Evolutionary conservation across 441 rosid genomes (phyloP).

Genomic region (Adansonia gregorii): DNA sequence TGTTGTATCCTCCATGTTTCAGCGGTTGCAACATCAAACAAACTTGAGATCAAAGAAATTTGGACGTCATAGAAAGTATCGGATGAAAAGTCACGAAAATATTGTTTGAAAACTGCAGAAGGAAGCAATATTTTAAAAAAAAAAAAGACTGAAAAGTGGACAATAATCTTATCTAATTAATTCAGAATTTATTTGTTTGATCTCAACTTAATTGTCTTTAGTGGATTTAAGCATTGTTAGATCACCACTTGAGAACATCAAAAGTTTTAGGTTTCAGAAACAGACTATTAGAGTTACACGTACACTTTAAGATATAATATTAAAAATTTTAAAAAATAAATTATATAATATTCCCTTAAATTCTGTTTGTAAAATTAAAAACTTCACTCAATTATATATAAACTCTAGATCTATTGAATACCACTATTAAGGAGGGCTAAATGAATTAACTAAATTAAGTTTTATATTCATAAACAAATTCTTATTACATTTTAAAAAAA

Average conservation of each 20-base stretch:
- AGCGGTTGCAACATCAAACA: slow-evolving; percentile 26
- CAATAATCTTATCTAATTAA: background rate
- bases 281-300: too few species aligned
- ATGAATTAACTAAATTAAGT: too few species aligned
- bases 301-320: too few species aligned
- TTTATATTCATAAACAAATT: too few species aligned
- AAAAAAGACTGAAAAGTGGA: background rate
- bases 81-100: slow-evolving; percentile 40
- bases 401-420: too few species aligned
- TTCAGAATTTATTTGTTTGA: background rate
- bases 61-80: slow-evolving; percentile 16
- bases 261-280: too few species aligned
- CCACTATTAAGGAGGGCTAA: too few species aligned
- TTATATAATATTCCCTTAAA: too few species aligned
- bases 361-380: too few species aligned
- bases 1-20: background rate
- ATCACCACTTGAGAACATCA: background rate
- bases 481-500: too few species aligned
- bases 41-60: slow-evolving; percentile 40
- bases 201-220: background rate
- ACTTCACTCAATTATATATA: too few species aligned
- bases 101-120: background rate
- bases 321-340: too few species aligned
- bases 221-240: background rate
- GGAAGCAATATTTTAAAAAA: background rate